Base-by-base conservation (phyloP, 495 filamentous ascomycete genomes). In the Platismatia glauca region DNA sequence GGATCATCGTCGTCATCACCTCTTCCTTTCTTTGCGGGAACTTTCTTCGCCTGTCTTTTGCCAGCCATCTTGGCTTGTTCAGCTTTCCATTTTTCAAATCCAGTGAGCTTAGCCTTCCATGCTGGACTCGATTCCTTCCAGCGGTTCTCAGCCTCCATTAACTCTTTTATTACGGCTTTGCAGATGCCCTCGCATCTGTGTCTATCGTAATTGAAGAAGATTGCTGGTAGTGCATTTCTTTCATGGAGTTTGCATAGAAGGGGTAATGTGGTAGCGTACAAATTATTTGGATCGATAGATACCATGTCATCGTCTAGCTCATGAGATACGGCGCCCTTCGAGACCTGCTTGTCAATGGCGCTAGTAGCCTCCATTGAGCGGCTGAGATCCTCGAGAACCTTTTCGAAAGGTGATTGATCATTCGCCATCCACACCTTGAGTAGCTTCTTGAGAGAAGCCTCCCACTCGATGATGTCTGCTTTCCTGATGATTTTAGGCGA, bases 151-250 rank as follows among this genome's bases (percentile, higher is more conserved):
- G 80, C 76, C 4, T 71, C 61, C 34, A 74, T 63, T 13, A 91
- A 71, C 52, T 85, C 71, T 6, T 67, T 43, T 5, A 84, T 55
- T 1, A 91, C 44, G 7, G 70, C 53, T 7, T 62, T 41, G 52
- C 78, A 78, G 18, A 89, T 77, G 3, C 66, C 65, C 71, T 91
- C 87, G 63, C 89, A 92, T 24, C 71, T 68, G 1, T 61, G 64
- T 41, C 89, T 81, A 62, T 90, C 86, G 68, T 86, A 91, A 61
- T 89, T 89, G 77, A 93, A 91, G 7, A 91, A 64, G 20, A 93
- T 80, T 0, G 86, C 88, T 0, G 89, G 89, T 7, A 93, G 76
- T 4, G 86, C 87, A 60, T 81, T 78, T 61, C 81, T 78, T 4
- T 77, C 72, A 57, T 90, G 81, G 1, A 93, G 78, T 18, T 83